These are phyloP conservation scores for Drechslerella coelobrocha DNA, from an alignment of 2,329 filamentous ascomycete genomes.

Conservation along the genomic window DNA sequence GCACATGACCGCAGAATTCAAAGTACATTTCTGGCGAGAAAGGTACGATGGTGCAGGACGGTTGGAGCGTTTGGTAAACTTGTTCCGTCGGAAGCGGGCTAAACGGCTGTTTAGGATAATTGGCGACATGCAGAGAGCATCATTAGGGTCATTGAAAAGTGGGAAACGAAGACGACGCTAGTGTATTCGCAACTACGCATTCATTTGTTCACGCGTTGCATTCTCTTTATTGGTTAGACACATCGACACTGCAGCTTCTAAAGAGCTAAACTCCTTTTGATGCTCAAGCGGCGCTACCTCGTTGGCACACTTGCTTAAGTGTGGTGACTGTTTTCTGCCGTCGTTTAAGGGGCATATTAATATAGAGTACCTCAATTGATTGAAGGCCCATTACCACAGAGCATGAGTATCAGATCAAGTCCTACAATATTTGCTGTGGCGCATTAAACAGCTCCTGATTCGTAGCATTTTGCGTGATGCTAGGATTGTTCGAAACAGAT, in stretches of 20 bases:
- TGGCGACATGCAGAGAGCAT: slow-evolving; percentile 24
- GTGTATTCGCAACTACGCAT: not conserved
- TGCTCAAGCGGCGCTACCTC: too few relatives aligned
- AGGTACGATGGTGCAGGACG: slow-evolving; percentile 32
- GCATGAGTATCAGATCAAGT: too few relatives aligned
- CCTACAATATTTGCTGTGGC: too few relatives aligned
- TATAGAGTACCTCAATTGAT: too few relatives aligned
- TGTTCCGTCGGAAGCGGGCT: slow-evolving; percentile 15
- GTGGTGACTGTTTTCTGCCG: too few relatives aligned
- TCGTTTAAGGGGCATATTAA: too few relatives aligned
- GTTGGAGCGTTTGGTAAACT: slow-evolving; percentile 18
- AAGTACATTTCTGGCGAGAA: slow-evolving; percentile 43
- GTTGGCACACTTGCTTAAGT: too few relatives aligned
- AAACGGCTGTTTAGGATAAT: slow-evolving; percentile 21
- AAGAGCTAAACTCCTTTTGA: too few relatives aligned
- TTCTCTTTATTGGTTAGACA: not conserved
- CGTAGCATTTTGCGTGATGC: too few relatives aligned
- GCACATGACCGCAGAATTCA: slow-evolving; percentile 44
- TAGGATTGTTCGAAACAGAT: too few relatives aligned
- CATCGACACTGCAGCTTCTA: not conserved
- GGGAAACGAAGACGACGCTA: slow-evolving; percentile 4
- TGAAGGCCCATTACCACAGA: too few relatives aligned
- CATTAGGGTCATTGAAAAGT: slow-evolving; percentile 16
- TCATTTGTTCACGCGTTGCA: not conserved
- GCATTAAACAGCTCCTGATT: too few relatives aligned